phyloP scores from a whole-genome alignment of 1,284 basidiomycete species.

The Ustilago nuda region DNA sequence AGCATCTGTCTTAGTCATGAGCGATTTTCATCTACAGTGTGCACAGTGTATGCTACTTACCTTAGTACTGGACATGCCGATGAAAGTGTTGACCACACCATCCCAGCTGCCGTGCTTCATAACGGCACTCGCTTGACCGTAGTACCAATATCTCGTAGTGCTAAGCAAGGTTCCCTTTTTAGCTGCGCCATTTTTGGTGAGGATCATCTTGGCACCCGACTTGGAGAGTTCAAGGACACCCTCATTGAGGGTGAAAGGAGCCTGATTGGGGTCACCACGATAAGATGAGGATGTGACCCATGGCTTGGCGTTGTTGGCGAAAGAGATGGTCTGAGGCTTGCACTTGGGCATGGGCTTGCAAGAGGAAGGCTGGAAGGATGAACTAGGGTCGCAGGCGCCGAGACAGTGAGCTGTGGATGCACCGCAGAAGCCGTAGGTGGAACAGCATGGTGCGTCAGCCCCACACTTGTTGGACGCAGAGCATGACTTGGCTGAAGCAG shows the following conservation, averaged over 20 bases:
- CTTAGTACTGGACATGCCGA: constrained; percentile 42
- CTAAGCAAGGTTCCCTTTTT: constrained; percentile 35
- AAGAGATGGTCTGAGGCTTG: constrained; percentile 41
- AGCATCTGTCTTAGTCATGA: no score
- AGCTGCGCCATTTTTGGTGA: constrained; percentile 40
- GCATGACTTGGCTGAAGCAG: constrained; percentile 22
- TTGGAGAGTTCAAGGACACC: constrained; percentile 29
- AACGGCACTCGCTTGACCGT: constrained; percentile 46
- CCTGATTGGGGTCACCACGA: constrained; percentile 46
- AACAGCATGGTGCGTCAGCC: constrained; percentile 38
- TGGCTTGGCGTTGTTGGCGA: constrained; percentile 47
- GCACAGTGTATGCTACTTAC: no score
- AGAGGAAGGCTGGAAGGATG: constrained; percentile 36
- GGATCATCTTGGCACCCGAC: constrained; percentile 36
- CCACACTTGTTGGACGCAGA: constrained; percentile 32
- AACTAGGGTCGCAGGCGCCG: constrained; percentile 46
- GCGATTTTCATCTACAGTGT: no score
- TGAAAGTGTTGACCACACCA: constrained; percentile 56
- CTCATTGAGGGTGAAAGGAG: constrained; percentile 52
- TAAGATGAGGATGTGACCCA: constrained; percentile 36
- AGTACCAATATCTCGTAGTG: constrained; percentile 52
- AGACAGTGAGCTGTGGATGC: constrained; percentile 29
- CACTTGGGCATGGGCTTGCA: constrained; percentile 57
- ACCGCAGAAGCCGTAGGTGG: constrained; percentile 51
- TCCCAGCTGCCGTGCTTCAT: constrained; percentile 47